Percentiles rank a stretch among this genome's conserved stretches.
Conservation (phyloP, 2,329 filamentous ascomycete genomes). For the Aspergillus novofumigatus region DNA sequence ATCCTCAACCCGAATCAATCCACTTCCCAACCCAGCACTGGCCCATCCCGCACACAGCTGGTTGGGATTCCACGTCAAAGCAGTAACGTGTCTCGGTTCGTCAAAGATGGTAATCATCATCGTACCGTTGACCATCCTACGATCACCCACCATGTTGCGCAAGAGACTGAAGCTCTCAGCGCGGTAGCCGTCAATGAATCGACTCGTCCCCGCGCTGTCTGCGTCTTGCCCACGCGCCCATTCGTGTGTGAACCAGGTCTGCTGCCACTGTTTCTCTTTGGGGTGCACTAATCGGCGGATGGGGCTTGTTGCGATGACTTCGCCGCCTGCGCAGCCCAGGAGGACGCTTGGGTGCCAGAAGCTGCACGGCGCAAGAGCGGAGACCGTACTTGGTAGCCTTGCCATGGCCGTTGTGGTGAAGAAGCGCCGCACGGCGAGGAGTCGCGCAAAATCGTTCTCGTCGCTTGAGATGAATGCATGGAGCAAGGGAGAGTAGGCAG, state of each 20-base stretch:
- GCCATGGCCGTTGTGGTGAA: conserved; percentile 49
- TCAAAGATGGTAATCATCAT: conserved; percentile 52
- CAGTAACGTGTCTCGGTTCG: conserved; percentile 58
- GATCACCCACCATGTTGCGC: conserved; percentile 27
- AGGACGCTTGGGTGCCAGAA: conserved; percentile 52
- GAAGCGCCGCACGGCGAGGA: conserved; percentile 50
- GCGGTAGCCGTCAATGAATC: conserved; percentile 43
- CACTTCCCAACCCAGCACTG: conserved; percentile 62
- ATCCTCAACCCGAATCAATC: conserved; percentile 63
- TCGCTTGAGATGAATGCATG: conserved; percentile 53
- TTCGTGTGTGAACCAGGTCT: conserved; percentile 56
- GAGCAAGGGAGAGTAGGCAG: conserved; percentile 54
- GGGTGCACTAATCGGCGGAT: conserved; percentile 47
- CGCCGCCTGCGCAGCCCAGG: conserved; percentile 50
- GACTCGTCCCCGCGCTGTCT: conserved; percentile 33
- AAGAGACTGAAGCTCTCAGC: conserved; percentile 35
- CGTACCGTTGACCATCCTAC: conserved; percentile 29
- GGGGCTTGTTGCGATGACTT: conserved; percentile 50
- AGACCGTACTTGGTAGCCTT: conserved; percentile 38
- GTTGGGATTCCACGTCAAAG: conserved; percentile 66
- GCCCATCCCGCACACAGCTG: conserved; percentile 63
- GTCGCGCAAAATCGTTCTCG: conserved; percentile 50
- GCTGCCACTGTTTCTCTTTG: conserved; percentile 50
- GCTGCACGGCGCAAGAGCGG: conserved; percentile 32
- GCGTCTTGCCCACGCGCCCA: conserved; percentile 40